phyloP scores from a whole-genome alignment of 805 yeast species.

The Ogataea glucozyma region DNA sequence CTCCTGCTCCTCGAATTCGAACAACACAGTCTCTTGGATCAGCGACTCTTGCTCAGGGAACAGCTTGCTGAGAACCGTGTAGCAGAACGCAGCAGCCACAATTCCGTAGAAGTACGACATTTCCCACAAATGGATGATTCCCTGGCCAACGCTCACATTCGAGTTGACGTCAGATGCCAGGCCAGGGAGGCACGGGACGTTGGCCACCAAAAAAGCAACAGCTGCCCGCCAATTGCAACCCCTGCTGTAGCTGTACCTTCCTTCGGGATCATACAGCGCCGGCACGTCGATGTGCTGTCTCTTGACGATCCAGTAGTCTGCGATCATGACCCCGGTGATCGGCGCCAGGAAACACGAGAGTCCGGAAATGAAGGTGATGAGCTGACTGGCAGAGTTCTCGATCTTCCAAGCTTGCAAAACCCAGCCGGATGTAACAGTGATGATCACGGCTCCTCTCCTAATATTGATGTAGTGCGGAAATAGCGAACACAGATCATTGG shows the following conservation, averaged over 20 bases:
- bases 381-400: slow-evolving; percentile 37
- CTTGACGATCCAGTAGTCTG: slow-evolving; percentile 44
- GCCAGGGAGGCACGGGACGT: slow-evolving; percentile 43
- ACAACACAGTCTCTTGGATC: slow-evolving; percentile 10
- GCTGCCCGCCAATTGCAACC: slow-evolving; percentile 49
- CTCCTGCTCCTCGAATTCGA: slow-evolving; percentile 6
- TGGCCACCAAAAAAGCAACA: slow-evolving; percentile 40
- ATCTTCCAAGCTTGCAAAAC: slow-evolving; percentile 43
- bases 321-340: slow-evolving; percentile 38
- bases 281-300: slow-evolving; percentile 37
- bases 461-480: slow-evolving; percentile 60
- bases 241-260: slow-evolving; percentile 41
- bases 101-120: slow-evolving; percentile 36
- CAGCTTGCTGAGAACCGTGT: slow-evolving; percentile 22
- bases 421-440: slow-evolving; percentile 39
- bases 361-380: slow-evolving; percentile 40
- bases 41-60: slow-evolving; percentile 20
- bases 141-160: slow-evolving; percentile 21
- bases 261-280: slow-evolving; percentile 35
- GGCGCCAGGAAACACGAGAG: slow-evolving; percentile 42
- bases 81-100: slow-evolving; percentile 30
- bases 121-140: slow-evolving; percentile 32
- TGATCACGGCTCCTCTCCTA: slow-evolving; percentile 50
- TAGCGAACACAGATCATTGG: slow-evolving; percentile 57
- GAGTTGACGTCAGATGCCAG: slow-evolving; percentile 35